Base-by-base conservation (phyloP, 805 yeast genomes). In the Metschnikowia colocasiae region DNA sequence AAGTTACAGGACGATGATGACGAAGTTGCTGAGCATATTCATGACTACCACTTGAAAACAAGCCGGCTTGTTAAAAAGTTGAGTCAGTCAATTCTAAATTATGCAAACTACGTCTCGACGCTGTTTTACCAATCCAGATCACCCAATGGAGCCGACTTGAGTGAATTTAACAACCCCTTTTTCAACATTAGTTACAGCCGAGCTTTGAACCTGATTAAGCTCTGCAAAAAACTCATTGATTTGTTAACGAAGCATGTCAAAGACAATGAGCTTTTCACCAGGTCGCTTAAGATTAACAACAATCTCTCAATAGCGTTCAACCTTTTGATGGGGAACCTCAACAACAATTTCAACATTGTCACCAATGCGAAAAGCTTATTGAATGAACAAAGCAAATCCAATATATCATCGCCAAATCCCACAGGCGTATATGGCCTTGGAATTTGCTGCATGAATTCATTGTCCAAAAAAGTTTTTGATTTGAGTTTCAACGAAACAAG, bases 41-140 rank as follows among this genome's bases (percentile, higher is more conserved):
- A 51, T 45, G 79, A 76, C 51, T 61, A 63, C 46, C 74, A 72
- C 40, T 52, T 72, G 36, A 73, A 73, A 49, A 55, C 74, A 15
- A 59, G 66, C 16, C 56, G 78, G 40, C 48, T 75, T 8, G 55
- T 70, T 12, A 73, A 69, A 53, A 71, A 61, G 33, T 51, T 69
- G 6, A 51, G 73, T 6, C 50, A 45, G 16, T 52, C 66, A 2
- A 58, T 70, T 13, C 45, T 64, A 34, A 59, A 51, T 22, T 59
- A 69, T 42, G 63, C 73, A 4, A 66, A 65, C 46, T 61, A 59
- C 47, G 55, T 62, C 16, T 56, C 62, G 25, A 62, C 62, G n/a
- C 40, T 49, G 13, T 47, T 50, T 35, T 48, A 57, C 9, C 52
- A 50, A 26, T 12, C 47, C 36, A 43, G 39, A 5, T 31, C 51